Evolutionary conservation across 164 flowering plant species (phyloP).

Genomic region (Stephania japonica): DNA sequence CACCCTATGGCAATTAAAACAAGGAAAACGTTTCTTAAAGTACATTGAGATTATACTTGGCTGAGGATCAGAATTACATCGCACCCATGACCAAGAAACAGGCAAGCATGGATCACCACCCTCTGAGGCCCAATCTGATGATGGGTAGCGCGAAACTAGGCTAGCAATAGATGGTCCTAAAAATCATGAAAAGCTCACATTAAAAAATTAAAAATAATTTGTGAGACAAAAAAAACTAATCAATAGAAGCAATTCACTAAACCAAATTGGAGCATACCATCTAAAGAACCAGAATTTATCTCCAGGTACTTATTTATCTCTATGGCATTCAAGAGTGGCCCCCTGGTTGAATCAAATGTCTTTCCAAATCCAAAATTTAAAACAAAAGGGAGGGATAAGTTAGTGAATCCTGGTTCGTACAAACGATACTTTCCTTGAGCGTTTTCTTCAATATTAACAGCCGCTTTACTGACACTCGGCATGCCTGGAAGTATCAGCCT

Average conservation of each 20-base stretch:
- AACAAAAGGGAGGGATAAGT: conserved; percentile 81
- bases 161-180: conserved; percentile 48
- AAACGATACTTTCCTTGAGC: conserved; percentile 81
- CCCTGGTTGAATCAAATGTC: conserved; percentile 72
- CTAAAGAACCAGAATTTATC: conserved; percentile 66
- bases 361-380: conserved; percentile 63
- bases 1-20: neutral
- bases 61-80: conserved; percentile 67
- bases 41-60: conserved; percentile 74
- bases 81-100: conserved; percentile 89
- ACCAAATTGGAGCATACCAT: conserved; percentile 49
- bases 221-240: neutral
- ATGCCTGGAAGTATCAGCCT: conserved; percentile 66
- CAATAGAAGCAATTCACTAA: neutral
- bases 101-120: conserved; percentile 98
- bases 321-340: conserved; percentile 92
- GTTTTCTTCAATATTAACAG: conserved; percentile 88
- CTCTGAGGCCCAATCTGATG: conserved; percentile 78
- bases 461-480: conserved; percentile 61
- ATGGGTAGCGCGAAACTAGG: conserved; percentile 43
- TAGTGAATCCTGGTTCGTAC: conserved; percentile 82
- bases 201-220: conserved; percentile 1
- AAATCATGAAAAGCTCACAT: conserved; percentile 23
- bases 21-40: neutral
- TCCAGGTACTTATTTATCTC: conserved; percentile 82